These are phyloP conservation scores for Xerocomus potaroensis DNA, from an alignment of 768 basidiomycete species.

Conservation along the genomic window DNA sequence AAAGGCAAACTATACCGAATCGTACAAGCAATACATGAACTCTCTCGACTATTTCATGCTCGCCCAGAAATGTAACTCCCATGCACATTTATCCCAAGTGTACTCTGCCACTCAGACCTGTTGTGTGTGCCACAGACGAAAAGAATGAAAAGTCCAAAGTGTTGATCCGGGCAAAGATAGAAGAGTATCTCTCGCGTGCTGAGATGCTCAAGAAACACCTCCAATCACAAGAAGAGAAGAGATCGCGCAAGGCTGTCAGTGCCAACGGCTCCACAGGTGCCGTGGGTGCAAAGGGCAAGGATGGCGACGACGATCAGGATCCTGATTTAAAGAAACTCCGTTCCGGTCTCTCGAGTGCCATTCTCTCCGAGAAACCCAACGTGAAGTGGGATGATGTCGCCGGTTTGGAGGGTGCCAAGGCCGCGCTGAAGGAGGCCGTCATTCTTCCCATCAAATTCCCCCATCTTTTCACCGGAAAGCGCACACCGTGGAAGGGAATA, in stretches of 20 bases:
- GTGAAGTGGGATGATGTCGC: slow-evolving; percentile 99
- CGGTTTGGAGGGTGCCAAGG: slow-evolving; percentile 92
- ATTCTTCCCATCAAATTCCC: slow-evolving; percentile 99
- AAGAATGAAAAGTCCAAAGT: slow-evolving; percentile 91
- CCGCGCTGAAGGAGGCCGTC: slow-evolving; percentile 95
- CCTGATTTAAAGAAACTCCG: slow-evolving; percentile 95
- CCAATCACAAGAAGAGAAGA: slow-evolving; percentile 53
- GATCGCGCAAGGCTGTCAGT: slow-evolving; percentile 44
- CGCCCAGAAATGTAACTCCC: slow-evolving; percentile 87
- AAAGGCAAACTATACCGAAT: slow-evolving; percentile 90
- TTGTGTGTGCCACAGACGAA: slow-evolving; percentile 44
- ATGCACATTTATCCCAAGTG: neutral
- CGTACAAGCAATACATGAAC: slow-evolving; percentile 94
- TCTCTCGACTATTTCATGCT: slow-evolving; percentile 98
- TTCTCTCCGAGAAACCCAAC: slow-evolving; percentile 90
- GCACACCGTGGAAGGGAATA: slow-evolving; percentile 96
- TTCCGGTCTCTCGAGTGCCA: slow-evolving; percentile 83
- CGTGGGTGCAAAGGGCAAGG: slow-evolving; percentile 43
- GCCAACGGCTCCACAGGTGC: slow-evolving; percentile 43
- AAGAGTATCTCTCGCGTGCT: slow-evolving; percentile 87
- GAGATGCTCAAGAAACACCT: slow-evolving; percentile 90
- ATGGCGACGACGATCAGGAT: slow-evolving; percentile 67
- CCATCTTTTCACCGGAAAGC: slow-evolving; percentile 96
- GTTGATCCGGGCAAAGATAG: slow-evolving; percentile 83
- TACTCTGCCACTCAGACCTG: neutral